Conservation (phyloP, 2,329 filamentous ascomycete species). For the Aspergillus candidus region DNA sequence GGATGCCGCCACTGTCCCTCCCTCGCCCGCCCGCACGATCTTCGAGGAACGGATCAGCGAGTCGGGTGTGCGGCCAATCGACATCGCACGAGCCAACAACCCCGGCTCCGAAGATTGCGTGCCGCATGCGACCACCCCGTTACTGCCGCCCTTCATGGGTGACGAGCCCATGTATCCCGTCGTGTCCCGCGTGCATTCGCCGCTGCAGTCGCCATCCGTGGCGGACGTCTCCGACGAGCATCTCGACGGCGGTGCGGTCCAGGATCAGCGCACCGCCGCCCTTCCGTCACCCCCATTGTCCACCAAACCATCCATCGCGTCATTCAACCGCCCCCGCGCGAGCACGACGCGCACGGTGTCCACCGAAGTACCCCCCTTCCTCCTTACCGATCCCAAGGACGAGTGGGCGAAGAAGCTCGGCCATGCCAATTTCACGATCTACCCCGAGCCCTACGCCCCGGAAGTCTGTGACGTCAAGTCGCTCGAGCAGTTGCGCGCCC, state of each 20-base stretch:
- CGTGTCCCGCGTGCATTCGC: constrained; percentile 61
- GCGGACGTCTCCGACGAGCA: constrained; percentile 50
- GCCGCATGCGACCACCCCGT: constrained; percentile 69
- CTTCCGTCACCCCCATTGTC: constrained; percentile 68
- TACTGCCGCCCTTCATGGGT: constrained; percentile 75
- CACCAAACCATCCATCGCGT: constrained; percentile 69
- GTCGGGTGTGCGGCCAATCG: constrained; percentile 46
- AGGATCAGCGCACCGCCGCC: constrained; percentile 43
- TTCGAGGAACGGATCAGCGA: constrained; percentile 50
- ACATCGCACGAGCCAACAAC: constrained; percentile 50
- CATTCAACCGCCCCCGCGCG: constrained; percentile 54
- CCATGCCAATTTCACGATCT: constrained; percentile 88
- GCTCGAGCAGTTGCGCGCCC: constrained; percentile 61
- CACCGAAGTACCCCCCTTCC: constrained; percentile 51
- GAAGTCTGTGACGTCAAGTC: constrained; percentile 54
- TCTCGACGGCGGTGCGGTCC: constrained; percentile 39
- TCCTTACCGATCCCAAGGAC: constrained; percentile 61
- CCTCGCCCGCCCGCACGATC: constrained; percentile 58
- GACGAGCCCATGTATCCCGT: constrained; percentile 44
- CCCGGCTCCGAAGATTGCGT: constrained; percentile 49
- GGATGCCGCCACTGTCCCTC: constrained; percentile 50
- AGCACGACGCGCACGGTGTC: constrained; percentile 39
- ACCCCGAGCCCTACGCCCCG: constrained; percentile 72
- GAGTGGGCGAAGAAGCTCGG: constrained; percentile 81
- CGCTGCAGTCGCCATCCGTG: constrained; percentile 78